Percentiles rank a stretch among this genome's conserved stretches.
Evolutionary conservation across 2,329 filamentous ascomycete species (phyloP).

Genomic region (Penicillium sp.): DNA sequence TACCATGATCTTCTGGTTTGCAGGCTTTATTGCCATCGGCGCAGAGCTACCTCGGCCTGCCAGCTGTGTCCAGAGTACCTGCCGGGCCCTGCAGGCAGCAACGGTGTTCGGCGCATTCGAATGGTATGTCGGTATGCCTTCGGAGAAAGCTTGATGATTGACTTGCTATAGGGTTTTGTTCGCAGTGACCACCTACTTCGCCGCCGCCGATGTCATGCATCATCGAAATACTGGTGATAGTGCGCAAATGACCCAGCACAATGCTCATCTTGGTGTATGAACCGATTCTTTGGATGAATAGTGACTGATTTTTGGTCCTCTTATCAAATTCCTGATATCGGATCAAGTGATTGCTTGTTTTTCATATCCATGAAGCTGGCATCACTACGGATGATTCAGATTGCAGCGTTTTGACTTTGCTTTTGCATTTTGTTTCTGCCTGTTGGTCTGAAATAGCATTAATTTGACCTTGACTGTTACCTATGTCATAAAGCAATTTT

Average conservation of each 20-base stretch:
- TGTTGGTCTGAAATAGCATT: too few relatives aligned
- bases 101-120: slow-evolving; percentile 46
- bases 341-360: too few relatives aligned
- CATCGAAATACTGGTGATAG: slow-evolving; percentile 28
- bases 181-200: slow-evolving; percentile 46
- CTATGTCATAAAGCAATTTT: background rate
- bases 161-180: slow-evolving; percentile 38
- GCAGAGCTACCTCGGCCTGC: slow-evolving; percentile 54
- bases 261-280: slow-evolving; percentile 21
- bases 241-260: slow-evolving; percentile 22
- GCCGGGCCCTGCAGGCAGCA: slow-evolving; percentile 53
- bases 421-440: too few relatives aligned
- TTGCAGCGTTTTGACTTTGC: too few relatives aligned
- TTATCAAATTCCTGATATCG: too few relatives aligned
- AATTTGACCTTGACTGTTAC: too few relatives aligned
- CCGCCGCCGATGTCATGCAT: slow-evolving; percentile 44
- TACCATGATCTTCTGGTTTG: slow-evolving; percentile 86
- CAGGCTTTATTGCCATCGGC: slow-evolving; percentile 72
- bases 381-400: too few relatives aligned
- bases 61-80: slow-evolving; percentile 52
- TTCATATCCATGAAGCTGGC: too few relatives aligned
- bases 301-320: too few relatives aligned
- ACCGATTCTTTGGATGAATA: background rate
- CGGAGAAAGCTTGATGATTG: background rate
- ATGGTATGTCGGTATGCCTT: slow-evolving; percentile 33